Conservation (phyloP, 768 basidiomycete species). For the Mycena rebaudengoi region DNA sequence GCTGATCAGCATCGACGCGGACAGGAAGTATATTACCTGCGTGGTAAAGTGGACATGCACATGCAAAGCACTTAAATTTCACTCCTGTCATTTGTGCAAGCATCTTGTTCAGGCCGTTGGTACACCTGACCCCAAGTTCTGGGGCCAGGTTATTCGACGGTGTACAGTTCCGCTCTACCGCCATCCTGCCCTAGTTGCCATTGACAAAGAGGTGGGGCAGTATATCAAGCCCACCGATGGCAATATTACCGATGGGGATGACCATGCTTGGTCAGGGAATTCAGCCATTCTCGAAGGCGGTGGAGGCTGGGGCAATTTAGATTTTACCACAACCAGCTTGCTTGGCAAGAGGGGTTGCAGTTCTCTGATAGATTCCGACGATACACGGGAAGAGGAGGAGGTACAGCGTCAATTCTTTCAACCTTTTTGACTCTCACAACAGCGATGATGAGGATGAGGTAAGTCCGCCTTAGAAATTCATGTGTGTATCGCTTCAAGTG, state of each 20-base stretch:
- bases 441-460: background rate
- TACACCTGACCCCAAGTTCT: conserved; percentile 23
- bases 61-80: conserved; percentile 38
- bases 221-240: conserved; percentile 16
- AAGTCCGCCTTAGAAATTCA: background rate
- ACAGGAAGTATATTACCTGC: conserved; percentile 29
- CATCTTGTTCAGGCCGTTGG: conserved; percentile 42
- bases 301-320: conserved; percentile 9
- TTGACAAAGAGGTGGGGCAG: background rate
- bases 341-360: conserved; percentile 7
- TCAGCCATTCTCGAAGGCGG: conserved; percentile 8
- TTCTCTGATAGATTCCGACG: background rate
- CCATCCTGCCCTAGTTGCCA: conserved; percentile 20
- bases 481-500: background rate
- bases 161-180: conserved; percentile 32
- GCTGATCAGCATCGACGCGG: conserved; percentile 9
- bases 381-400: conserved; percentile 9
- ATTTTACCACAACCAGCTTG: conserved; percentile 4
- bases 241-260: conserved; percentile 31
- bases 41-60: conserved; percentile 36
- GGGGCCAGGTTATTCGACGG: conserved; percentile 27
- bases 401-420: conserved; percentile 14
- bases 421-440: background rate
- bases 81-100: conserved; percentile 40
- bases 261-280: conserved; percentile 30